Evolutionary conservation across 2,329 filamentous ascomycete species (phyloP), one percentile per base, ranked within the genome.

Genomic region (Clonostachys rhizophaga): DNA sequence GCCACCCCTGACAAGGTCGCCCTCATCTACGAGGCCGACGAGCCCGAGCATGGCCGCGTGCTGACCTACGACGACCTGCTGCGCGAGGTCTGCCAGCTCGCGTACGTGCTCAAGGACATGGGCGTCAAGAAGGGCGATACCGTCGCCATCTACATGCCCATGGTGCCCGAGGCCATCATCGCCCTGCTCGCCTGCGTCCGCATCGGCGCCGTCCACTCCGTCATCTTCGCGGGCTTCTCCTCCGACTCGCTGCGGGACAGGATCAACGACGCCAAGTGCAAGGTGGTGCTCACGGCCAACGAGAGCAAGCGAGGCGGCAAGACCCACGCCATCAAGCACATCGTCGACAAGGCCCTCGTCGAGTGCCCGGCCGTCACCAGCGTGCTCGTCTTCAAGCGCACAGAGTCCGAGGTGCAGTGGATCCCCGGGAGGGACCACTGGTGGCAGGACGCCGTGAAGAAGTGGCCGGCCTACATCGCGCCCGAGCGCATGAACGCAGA

Each of bases 371-470:
- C 7, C 14, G 36, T 39, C 36, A 18, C 14, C 36, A 8, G 14
- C 17, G 97, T 92, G 70, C 78, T 99, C 37, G 94, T 99, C 47
- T 97, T 86, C 79, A 92, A 95, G 81, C 88, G 94, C 59, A 99
- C 94, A 35, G 92, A 92, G 45, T 86, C 91, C 44, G 90, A 96
- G 46, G 85, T 97, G 16, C 91, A 92, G 53, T 92, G 87, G 88
- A 95, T 90, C 45, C 71, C 82, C 55, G 91, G 90, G 54, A 85
- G 94, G 60, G 94, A 99, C 69, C 79, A 83, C 63, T 99, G 94
- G 94, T 99, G 94, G 94, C 91, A 97, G 69, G 94, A 97, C 74
- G 92, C 97, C 79, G 85, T 92, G 47, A 89, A 95, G 67, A 97
- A 96, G 76, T 97, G 90, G 82, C 94, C 94, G 53, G 79, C 83